phyloP scores from a whole-genome alignment of 192 early-diverging fungal species.

The Podila epigama region DNA sequence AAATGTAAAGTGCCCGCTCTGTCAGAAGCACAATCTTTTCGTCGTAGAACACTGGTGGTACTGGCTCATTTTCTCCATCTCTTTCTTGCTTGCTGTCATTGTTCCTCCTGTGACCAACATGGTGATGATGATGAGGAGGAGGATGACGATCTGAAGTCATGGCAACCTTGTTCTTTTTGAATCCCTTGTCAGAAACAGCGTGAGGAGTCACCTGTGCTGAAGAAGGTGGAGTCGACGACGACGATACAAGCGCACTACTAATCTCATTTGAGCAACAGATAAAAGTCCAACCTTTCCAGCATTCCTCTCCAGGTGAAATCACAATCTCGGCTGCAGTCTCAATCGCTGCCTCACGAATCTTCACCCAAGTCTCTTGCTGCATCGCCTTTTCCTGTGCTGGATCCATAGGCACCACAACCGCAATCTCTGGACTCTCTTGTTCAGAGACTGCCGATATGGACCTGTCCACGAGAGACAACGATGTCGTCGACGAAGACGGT shows the following conservation, averaged over 20 bases:
- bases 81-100: not conserved
- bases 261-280: conserved; percentile 60
- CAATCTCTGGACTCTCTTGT: not conserved
- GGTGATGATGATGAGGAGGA: not conserved
- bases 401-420: conserved; percentile 26
- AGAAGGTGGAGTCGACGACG: conserved; percentile 24
- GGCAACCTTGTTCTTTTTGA: not conserved
- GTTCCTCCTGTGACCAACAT: conserved; percentile 1
- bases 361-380: conserved; percentile 52
- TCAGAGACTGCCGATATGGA: not conserved
- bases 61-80: conserved; percentile 20
- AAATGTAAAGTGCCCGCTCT: conserved; percentile 69
- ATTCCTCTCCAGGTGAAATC: conserved; percentile 67
- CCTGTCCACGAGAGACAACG: not conserved
- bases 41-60: conserved; percentile 46
- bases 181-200: not conserved
- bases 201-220: not conserved
- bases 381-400: conserved; percentile 46
- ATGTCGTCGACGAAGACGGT: not conserved
- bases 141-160: not conserved
- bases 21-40: conserved; percentile 76
- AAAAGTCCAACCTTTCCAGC: conserved; percentile 69
- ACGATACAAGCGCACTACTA: conserved; percentile 41
- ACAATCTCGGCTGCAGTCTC: conserved; percentile 57
- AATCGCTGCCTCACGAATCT: conserved; percentile 37